These are phyloP conservation scores for Colletotrichum gigasporum DNA, from an alignment of 2,329 filamentous ascomycete genomes.

Conservation along the genomic window DNA sequence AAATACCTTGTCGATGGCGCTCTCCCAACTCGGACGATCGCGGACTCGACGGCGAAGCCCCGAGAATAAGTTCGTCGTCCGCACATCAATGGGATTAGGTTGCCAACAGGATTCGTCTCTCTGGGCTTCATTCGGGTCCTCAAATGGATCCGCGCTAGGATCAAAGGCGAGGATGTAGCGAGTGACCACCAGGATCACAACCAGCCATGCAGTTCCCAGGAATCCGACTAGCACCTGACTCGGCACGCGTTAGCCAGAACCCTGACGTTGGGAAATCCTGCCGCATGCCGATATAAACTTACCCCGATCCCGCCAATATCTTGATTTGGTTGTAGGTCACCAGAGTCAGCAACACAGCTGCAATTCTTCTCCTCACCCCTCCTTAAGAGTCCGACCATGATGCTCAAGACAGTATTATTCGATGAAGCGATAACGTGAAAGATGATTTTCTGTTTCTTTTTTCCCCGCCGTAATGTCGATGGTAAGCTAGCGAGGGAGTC, in stretches of 20 bases:
- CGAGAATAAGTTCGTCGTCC: neutral
- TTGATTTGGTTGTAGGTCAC: neutral
- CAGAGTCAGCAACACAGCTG: too few relatives aligned
- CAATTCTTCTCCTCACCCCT: too few relatives aligned
- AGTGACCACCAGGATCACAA: neutral
- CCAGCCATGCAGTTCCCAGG: neutral
- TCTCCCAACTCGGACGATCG: neutral
- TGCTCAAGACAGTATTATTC: too few relatives aligned
- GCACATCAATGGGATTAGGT: neutral
- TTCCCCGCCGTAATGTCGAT: too few relatives aligned
- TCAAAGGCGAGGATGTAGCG: neutral
- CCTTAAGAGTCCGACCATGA: too few relatives aligned
- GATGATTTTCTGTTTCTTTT: too few relatives aligned
- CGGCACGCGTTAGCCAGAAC: too few relatives aligned
- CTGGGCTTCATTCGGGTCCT: neutral
- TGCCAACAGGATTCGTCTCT: neutral
- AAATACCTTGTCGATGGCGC: neutral
- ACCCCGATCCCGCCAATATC: neutral
- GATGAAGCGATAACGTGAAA: too few relatives aligned
- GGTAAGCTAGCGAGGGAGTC: too few relatives aligned
- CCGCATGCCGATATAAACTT: neutral
- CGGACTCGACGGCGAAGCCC: neutral
- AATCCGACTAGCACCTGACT: neutral
- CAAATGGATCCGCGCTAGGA: neutral
- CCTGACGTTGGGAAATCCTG: neutral